Conservation (phyloP, 371 early-diverging fungal genomes). For the Rhizopus arrhizus region DNA sequence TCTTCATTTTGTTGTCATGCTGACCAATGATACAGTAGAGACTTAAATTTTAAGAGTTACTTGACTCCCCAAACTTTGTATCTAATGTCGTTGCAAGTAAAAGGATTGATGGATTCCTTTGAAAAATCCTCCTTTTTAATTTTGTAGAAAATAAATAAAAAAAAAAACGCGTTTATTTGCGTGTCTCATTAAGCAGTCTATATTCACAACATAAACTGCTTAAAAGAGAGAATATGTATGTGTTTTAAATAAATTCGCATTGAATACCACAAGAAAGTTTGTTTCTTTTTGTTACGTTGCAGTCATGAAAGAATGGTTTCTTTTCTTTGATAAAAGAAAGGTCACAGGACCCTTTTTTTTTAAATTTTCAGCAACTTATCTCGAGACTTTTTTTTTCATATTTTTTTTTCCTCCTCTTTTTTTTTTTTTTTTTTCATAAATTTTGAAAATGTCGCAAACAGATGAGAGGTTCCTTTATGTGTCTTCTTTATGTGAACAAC, state of each 20-base stretch:
- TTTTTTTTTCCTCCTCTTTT: conserved; percentile 5
- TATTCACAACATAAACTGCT: no score
- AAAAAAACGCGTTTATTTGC: not conserved
- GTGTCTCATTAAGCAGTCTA: not conserved
- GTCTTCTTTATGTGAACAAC: conserved; percentile 43
- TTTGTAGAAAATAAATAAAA: not conserved
- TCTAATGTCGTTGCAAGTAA: no score
- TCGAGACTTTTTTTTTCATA: conserved; percentile 14
- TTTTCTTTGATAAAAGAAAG: not conserved
- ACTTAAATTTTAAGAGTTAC: no score
- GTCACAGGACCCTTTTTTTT: conserved; percentile 16
- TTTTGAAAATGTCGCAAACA: conserved; percentile 13
- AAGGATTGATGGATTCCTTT: no score
- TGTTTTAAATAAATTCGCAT: no score
- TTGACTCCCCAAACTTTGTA: no score
- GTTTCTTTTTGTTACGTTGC: no score
- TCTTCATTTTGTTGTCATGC: no score
- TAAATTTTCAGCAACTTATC: conserved; percentile 2
- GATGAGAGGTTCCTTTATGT: conserved; percentile 34
- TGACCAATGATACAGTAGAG: no score
- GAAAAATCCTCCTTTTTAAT: not conserved
- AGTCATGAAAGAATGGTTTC: no score
- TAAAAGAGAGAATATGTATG: not conserved
- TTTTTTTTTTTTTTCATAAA: conserved; percentile 4
- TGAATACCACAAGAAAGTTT: no score